Evolutionary conservation across 208 protist species (phyloP).

Genomic region (Porcisia hertigi): DNA sequence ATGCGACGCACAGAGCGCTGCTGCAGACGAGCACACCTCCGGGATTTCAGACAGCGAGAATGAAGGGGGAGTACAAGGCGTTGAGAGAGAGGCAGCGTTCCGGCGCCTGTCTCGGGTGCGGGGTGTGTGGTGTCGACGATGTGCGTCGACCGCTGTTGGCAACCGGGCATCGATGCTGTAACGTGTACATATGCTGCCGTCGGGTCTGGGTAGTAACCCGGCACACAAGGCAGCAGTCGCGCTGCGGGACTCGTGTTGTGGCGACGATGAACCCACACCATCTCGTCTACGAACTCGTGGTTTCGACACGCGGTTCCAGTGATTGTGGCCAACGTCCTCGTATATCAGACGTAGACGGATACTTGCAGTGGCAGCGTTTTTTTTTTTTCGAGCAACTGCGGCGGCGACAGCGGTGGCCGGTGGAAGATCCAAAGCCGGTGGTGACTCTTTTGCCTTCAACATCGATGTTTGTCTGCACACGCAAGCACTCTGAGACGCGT

Average conservation of each 20-base stretch:
- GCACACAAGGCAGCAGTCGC: not conserved
- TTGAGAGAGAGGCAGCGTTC: not conserved
- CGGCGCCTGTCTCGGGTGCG: not conserved
- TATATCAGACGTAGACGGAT: not conserved
- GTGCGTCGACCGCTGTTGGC: not conserved
- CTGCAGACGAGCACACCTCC: not conserved
- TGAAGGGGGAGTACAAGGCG: not conserved
- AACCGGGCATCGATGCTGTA: not conserved
- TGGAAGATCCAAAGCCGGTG: not conserved
- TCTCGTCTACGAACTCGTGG: not conserved
- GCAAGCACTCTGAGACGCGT: not conserved
- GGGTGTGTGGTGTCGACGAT: not conserved
- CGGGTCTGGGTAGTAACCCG: too few species aligned
- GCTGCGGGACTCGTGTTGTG: not conserved
- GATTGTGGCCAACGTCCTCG: not conserved
- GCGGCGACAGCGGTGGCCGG: too few species aligned
- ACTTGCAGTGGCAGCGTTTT: not conserved
- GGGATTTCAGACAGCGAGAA: not conserved
- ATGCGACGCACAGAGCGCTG: constrained; percentile 1
- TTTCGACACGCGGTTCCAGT: constrained; percentile 5
- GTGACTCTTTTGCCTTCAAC: not conserved
- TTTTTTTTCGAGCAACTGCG: not conserved
- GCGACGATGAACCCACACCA: not conserved
- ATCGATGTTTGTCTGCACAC: too few species aligned
- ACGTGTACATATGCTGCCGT: not conserved